phyloP scores from a whole-genome alignment of 1,284 basidiomycete genomes.

The Tylopilus orsonianus region DNA sequence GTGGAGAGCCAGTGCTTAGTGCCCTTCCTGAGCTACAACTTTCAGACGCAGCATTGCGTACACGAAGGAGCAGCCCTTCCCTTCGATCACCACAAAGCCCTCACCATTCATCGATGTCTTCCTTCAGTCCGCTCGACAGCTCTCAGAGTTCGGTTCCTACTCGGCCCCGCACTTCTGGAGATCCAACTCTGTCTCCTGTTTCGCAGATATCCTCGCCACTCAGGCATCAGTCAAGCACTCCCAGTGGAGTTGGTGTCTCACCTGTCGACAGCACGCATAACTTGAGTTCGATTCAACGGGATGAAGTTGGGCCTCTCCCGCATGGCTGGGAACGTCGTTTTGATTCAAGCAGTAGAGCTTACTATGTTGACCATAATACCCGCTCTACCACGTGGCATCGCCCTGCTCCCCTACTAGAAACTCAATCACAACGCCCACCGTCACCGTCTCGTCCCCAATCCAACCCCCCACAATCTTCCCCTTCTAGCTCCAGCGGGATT shows the following conservation, averaged over 20 bases:
- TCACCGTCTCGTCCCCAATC: constrained; percentile 9
- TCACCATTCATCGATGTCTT: constrained; percentile 22
- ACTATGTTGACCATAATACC: constrained; percentile 92
- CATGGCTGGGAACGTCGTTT: constrained; percentile 91
- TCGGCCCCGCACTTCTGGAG: constrained; percentile 22
- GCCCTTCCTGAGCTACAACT: constrained; percentile 17
- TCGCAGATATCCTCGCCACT: constrained; percentile 13
- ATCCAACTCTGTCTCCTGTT: constrained; percentile 10
- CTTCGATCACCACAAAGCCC: constrained; percentile 24
- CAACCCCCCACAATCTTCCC: constrained; percentile 14
- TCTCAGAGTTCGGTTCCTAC: constrained; percentile 10
- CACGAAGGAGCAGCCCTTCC: constrained; percentile 26
- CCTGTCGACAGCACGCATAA: constrained; percentile 9
- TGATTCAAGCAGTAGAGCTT: constrained; percentile 79
- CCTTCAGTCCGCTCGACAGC: constrained; percentile 15
- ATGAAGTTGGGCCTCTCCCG: constrained; percentile 51
- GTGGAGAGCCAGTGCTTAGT: constrained; percentile 18
- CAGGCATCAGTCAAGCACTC: constrained; percentile 16
- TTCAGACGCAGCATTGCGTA: constrained; percentile 18
- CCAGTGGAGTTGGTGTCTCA: constrained; percentile 4
- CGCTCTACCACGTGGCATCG: constrained; percentile 95
- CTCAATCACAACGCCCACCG: constrained; percentile 7
- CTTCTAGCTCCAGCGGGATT: constrained; percentile 21
- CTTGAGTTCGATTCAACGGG: constrained; percentile 13
- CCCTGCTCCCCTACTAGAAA: constrained; percentile 39